Percentiles rank a stretch among this genome's conserved stretches.
Evolutionary conservation across 768 basidiomycete genomes (phyloP).

Genomic region (Lactarius indigo): DNA sequence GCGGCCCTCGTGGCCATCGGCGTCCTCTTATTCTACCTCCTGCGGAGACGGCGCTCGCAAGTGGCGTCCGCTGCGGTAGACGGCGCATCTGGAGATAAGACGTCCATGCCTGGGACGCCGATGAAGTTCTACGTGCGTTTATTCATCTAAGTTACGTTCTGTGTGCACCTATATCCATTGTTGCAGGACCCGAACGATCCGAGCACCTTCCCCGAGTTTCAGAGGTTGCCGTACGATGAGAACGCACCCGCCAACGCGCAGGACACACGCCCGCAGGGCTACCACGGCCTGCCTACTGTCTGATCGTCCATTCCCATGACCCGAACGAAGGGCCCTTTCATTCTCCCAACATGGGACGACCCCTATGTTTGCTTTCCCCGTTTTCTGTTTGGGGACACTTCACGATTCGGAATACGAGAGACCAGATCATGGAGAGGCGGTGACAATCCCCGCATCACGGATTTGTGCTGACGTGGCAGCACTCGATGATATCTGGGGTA

Average conservation of each 20-base stretch:
- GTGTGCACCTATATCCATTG: neutral
- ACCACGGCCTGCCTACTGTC: constrained; percentile 8
- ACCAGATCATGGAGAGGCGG: too few relatives aligned
- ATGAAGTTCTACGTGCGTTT: constrained; percentile 17
- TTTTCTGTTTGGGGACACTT: neutral
- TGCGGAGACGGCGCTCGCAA: neutral
- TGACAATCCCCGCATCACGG: too few relatives aligned
- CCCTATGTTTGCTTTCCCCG: neutral
- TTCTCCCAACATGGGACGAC: neutral
- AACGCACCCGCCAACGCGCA: neutral
- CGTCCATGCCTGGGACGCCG: neutral
- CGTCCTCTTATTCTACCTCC: neutral
- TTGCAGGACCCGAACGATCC: constrained; percentile 16
- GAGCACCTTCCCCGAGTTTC: constrained; percentile 8
- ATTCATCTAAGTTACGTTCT: neutral
- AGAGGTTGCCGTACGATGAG: neutral
- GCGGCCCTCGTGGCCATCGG: neutral
- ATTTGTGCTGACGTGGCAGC: too few relatives aligned
- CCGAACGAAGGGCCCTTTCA: too few relatives aligned
- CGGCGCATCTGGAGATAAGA: neutral
- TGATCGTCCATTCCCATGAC: neutral
- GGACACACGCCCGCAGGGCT: neutral
- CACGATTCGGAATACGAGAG: too few relatives aligned
- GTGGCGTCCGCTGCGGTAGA: neutral
- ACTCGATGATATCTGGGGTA: too few relatives aligned